Evolutionary conservation across 2,329 filamentous ascomycete species (phyloP), one percentile per base, ranked within the genome.

Genomic region (Alternaria triticina): DNA sequence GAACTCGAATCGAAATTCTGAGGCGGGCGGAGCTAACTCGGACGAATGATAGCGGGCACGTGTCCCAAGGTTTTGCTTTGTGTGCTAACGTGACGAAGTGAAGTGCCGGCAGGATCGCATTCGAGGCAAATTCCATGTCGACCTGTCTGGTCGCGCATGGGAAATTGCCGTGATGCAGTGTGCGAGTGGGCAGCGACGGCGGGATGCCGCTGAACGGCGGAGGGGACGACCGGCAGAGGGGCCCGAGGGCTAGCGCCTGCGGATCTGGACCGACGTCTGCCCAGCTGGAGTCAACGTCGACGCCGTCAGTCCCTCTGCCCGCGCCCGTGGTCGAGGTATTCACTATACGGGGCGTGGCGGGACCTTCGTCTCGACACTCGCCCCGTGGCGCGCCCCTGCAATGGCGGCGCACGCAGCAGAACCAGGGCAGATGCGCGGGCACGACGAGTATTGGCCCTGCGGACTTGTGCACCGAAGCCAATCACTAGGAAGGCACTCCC

Each of bases 401-500:
- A 7, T 36, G 20, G 44, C 49, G 49, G 28, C 49, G 49, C 49
- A 51, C 30, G 49, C 8, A 15, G 5, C 12, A 46, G 54, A 17
- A 10, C 7, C 5, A 28, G 40, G 17, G n/a, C 10, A 57, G 5
- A 33, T 17, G 23, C 49, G 47, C 47, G 36, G 36, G 11, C 49
- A 54, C 17, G 49, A 12, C 46, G 17, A 43, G 43, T 12, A 40
- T 22, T 62, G 60, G 33, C 47, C n/a, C 4, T 20, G 5, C 60
- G 60, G 60, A 8, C 12, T 7, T 45, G 4, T 13, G 22, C n/a
- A 52, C 61, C 61, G 61, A n/a, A 59, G 28, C 61, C 61, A 63
- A 63, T 60, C 57, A 56, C 36, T n/a, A 36, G 13, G 6, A 40
- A 1, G 2, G 13, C 10, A 28, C 27, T 7, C n/a, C 27, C n/a